Base-by-base conservation (phyloP, 495 filamentous ascomycete genomes). In the Aspergillus heteromorphus region DNA sequence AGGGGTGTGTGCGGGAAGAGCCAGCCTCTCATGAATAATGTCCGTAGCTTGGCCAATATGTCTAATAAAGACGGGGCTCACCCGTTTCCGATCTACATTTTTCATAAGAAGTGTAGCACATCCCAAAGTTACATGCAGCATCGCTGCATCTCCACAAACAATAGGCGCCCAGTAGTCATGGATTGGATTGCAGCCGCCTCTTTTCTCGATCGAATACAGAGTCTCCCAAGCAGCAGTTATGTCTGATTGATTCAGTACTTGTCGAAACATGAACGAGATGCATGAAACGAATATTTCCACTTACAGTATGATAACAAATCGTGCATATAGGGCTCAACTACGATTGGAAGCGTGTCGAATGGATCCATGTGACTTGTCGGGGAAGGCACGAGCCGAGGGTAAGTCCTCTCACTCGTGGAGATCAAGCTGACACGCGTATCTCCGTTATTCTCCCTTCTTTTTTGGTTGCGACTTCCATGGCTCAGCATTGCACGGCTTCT, bases 271-370 rank as follows among this genome's bases (percentile, higher is more conserved):
- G n/a, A n/a, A n/a, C n/a, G n/a, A n/a, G n/a, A n/a, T n/a, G n/a
- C n/a, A n/a, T n/a, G n/a, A n/a, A n/a, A n/a, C n/a, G n/a, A n/a
- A n/a, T n/a, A n/a, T n/a, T n/a, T 49, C 27, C 13, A 16, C 48
- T 13, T 40, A 50, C 48, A 50, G 18, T 21, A 50, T 4, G 20
- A 18, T 4, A 50, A 16, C 4, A 23, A 18, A 20, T 40, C 48
- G n/a, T 50, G 34, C 48, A 50, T 50, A 16, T 50, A 50, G 4
- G 48, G 48, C 31, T 50, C 48, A n/a, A 50, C 0, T 2, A 4
- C 10, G 10, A 50, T 50, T 2, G 48, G 48, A 18, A 50, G 18
- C 10, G 48, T 50, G 10, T 50, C 34, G 16, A 50, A 50, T 10
- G 48, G 48, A 40, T 50, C 48, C 34, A n/a, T 20, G 9, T 1